Percentiles rank a stretch among this genome's conserved stretches.
These are phyloP conservation scores for Sanguinoderma infundibulare DNA, from an alignment of 1,284 basidiomycete genomes.

Conservation along the genomic window DNA sequence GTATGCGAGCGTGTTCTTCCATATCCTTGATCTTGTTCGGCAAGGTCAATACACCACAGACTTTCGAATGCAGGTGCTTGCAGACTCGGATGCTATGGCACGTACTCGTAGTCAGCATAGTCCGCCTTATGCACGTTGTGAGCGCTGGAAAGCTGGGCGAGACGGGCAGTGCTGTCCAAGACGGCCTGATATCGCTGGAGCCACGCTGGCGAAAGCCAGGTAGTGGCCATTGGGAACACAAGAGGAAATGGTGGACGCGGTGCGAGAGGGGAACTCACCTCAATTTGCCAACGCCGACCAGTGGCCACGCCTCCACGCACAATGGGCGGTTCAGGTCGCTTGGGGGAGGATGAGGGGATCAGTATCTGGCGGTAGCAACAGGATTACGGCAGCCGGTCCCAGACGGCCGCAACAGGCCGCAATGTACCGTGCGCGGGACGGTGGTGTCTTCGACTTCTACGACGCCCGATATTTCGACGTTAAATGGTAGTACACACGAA, in stretches of 20 bases:
- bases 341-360: no score
- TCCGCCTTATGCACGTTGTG: slow-evolving; percentile 2
- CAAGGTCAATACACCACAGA: background rate
- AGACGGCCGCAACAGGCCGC: no score
- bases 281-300: background rate
- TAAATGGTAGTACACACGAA: no score
- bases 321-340: no score
- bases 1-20: slow-evolving; percentile 21
- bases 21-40: slow-evolving; percentile 5
- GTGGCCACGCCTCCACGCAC: no score
- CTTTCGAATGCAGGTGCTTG: background rate
- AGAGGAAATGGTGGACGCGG: background rate
- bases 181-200: slow-evolving; percentile 14
- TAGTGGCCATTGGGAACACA: slow-evolving; percentile 16
- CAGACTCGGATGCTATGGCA: background rate
- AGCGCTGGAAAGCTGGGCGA: slow-evolving; percentile 1
- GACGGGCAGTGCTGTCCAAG: slow-evolving; percentile 8
- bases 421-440: no score
- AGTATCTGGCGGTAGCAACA: no score
- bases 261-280: slow-evolving; percentile 18
- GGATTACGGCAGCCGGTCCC: no score
- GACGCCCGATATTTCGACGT: no score
- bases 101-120: slow-evolving; percentile 11
- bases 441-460: no score
- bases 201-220: slow-evolving; percentile 21